Percentiles rank a stretch among this genome's conserved stretches.
Conservation (phyloP, 352 stramenopile genomes). For the Phytophthora megakarya region DNA sequence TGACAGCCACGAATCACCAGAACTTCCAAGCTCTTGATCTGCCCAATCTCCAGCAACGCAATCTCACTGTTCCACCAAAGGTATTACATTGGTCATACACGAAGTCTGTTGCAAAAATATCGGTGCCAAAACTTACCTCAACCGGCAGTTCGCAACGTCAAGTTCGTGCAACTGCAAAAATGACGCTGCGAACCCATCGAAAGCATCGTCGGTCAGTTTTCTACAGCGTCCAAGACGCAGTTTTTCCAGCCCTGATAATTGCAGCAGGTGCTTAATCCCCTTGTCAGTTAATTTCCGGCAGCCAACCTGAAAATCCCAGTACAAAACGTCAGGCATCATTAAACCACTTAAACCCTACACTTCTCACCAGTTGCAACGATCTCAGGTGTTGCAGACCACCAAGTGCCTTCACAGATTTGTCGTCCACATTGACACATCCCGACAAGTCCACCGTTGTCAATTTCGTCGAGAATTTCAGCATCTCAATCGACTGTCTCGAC, state of each 20-base stretch:
- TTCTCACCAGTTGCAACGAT: conserved; percentile 60
- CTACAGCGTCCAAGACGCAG: conserved; percentile 60
- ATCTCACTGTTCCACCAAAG: too few species aligned
- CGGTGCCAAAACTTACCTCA: conserved; percentile 35
- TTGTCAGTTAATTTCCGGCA: conserved; percentile 58
- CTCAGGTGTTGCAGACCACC: conserved; percentile 42
- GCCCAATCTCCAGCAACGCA: conserved; percentile 39
- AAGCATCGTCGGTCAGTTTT: conserved; percentile 55
- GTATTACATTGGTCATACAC: too few species aligned
- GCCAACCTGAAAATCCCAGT: conserved; percentile 40
- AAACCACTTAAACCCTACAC: background rate
- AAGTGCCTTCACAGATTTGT: conserved; percentile 54
- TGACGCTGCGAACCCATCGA: conserved; percentile 43
- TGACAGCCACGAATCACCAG: conserved; percentile 56
- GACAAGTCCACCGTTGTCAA: conserved; percentile 63
- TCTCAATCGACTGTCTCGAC: conserved; percentile 48
- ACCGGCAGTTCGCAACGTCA: conserved; percentile 58
- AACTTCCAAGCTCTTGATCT: conserved; percentile 41
- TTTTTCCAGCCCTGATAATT: conserved; percentile 54
- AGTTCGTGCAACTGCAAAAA: conserved; percentile 52
- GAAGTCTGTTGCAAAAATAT: background rate
- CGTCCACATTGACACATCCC: conserved; percentile 64
- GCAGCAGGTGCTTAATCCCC: conserved; percentile 52
- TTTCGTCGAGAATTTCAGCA: conserved; percentile 62
- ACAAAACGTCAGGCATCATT: background rate